These are phyloP conservation scores for Rhizopus arrhizus DNA, from an alignment of 371 early-diverging fungal species.

Conservation along the genomic window DNA sequence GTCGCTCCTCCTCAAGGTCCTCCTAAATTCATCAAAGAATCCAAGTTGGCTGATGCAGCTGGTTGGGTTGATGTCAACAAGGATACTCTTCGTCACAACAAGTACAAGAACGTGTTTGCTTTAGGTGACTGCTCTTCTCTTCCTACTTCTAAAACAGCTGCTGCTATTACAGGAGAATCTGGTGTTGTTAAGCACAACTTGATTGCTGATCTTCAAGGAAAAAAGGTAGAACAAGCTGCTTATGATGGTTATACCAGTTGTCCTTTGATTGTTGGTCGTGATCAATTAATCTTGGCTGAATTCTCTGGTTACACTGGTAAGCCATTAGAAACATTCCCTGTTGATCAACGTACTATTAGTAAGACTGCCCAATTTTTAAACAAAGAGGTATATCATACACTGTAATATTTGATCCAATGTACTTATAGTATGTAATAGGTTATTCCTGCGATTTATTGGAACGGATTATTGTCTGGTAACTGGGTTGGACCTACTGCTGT, in stretches of 20 bases:
- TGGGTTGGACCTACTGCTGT: conserved; percentile 77
- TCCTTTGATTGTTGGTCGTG: conserved; percentile 74
- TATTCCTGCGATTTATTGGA: conserved; percentile 82
- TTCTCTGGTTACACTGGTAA: conserved; percentile 82
- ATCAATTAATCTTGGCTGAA: conserved; percentile 84
- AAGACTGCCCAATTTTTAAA: conserved; percentile 70
- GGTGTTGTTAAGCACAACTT: conserved; percentile 78
- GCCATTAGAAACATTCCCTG: conserved; percentile 84
- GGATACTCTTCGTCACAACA: conserved; percentile 77
- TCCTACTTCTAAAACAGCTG: conserved; percentile 92
- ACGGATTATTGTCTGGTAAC: conserved; percentile 70
- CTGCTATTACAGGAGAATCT: conserved; percentile 84
- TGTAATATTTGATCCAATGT: not conserved
- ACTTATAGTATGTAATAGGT: conserved; percentile 28
- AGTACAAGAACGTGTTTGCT: conserved; percentile 78
- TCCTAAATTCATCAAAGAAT: conserved; percentile 75
- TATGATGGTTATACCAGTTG: conserved; percentile 90
- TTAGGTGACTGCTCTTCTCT: conserved; percentile 83
- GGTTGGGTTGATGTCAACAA: conserved; percentile 87
- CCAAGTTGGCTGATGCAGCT: conserved; percentile 71
- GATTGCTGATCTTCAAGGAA: conserved; percentile 65
- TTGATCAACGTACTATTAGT: conserved; percentile 78
- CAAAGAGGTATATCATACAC: conserved; percentile 55
- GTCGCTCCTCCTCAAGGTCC: conserved; percentile 88
- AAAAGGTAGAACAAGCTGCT: conserved; percentile 46